phyloP scores from a whole-genome alignment of 1,284 basidiomycete genomes.

The Sanguinoderma infundibulare region DNA sequence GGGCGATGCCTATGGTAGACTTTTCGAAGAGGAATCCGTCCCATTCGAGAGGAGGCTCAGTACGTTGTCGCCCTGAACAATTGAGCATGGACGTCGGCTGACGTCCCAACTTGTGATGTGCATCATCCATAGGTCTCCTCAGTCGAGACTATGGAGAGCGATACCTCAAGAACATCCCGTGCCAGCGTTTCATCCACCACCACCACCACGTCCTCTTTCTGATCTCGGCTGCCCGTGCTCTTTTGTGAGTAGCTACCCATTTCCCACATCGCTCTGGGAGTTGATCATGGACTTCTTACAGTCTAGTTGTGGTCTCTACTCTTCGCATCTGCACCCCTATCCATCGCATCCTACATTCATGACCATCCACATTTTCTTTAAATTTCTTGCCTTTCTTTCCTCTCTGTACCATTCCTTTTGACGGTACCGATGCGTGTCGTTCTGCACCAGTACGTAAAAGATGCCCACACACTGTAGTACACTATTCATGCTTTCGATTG shows the following conservation, averaged over 20 bases:
- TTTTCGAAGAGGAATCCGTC: background rate
- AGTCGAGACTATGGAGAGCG: conserved; percentile 3
- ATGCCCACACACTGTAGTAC: no score
- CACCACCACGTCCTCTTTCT: background rate
- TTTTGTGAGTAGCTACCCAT: background rate
- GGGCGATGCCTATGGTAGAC: conserved; percentile 20
- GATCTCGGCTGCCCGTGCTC: background rate
- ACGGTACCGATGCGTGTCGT: no score
- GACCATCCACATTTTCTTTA: no score
- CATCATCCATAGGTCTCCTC: background rate
- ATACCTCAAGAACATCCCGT: background rate
- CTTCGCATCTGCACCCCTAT: no score
- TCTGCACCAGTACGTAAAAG: no score
- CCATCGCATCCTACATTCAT: no score
- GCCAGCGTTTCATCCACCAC: background rate
- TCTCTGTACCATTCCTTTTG: no score
- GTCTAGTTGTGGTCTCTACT: no score
- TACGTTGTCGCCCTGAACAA: background rate
- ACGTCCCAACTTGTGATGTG: background rate
- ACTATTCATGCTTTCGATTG: no score
- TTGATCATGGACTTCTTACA: no score
- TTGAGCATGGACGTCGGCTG: background rate
- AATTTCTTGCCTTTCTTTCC: no score
- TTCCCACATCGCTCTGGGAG: no score
- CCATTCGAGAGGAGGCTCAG: conserved; percentile 5